These are phyloP conservation scores for Pyrenula massariospora DNA, from an alignment of 495 filamentous ascomycete genomes.

Conservation along the genomic window DNA sequence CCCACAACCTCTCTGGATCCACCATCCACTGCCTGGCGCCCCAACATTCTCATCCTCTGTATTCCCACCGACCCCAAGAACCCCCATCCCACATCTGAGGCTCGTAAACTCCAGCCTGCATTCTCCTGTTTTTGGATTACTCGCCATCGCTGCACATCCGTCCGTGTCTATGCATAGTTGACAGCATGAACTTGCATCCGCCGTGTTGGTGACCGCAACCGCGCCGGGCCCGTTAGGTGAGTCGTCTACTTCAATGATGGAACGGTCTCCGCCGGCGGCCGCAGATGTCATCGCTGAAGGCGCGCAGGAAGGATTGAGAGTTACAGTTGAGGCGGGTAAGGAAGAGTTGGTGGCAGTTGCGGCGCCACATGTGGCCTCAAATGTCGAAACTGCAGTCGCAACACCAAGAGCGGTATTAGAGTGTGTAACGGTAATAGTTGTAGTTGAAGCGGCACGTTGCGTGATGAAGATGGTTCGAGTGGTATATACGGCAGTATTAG, in stretches of 20 bases:
- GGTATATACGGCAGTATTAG: neutral
- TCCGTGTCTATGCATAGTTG: neutral
- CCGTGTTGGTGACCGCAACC: neutral
- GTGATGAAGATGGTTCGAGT: neutral
- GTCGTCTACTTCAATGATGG: neutral
- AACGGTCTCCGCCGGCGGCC: neutral
- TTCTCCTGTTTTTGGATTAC: neutral
- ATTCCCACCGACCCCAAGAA: neutral
- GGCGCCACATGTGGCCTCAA: neutral
- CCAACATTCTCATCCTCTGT: neutral
- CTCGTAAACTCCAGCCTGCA: neutral
- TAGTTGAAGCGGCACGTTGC: neutral
- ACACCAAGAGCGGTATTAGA: neutral
- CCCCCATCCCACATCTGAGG: neutral
- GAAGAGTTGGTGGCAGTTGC: neutral
- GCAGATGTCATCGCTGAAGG: neutral
- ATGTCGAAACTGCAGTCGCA: neutral
- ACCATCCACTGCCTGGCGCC: neutral
- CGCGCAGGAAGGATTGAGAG: neutral
- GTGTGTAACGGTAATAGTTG: neutral
- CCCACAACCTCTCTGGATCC: neutral
- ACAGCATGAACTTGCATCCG: neutral
- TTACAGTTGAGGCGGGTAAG: neutral
- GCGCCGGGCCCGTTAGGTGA: neutral
- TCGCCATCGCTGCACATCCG: neutral